Base-by-base conservation (phyloP, 345 rosid species). In the Populus euphratica region DNA sequence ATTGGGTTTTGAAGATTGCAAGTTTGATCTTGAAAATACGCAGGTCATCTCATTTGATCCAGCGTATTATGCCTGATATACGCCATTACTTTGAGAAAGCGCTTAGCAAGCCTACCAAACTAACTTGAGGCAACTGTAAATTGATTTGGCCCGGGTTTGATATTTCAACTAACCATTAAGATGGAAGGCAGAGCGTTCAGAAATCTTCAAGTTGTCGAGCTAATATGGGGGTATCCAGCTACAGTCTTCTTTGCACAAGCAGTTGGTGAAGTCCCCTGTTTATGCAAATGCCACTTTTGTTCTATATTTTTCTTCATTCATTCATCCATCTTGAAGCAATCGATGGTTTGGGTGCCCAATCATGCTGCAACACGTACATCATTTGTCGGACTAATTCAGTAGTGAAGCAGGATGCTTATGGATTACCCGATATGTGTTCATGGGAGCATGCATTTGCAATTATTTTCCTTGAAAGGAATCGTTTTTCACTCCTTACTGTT, bases 31-130 rank as follows among this genome's bases (percentile, higher is more conserved):
- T 31, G 29, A n/a, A 31, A 21, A 38, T 59, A 16, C 31, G 76
- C 92, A 92, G 97, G 97, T 88, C 54, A 76, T 76, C 75, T 44
- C 49, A 31, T 73, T 84, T 87, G 75, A 77, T 89, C 49, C 73
- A 69, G 76, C 85, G 80, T 20, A 78, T 90, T 4, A 52, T 89
- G 79, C 94, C 97, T 2, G 94, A 90, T 77, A 82, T 86, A 16
- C 83, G 81, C 44, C 81, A 70, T 18, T 88, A 84, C 83, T 81
- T 92, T 20, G 74, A 72, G 4, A 83, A 82, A 54, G 82, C 88
- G 76, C 85, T 90, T n/a, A 64, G 73, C 7, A 78, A 87, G 64
- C 76, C 88, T 1, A 31, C 78, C 79, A 78, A 75, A 83, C 85
- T 63, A 68, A 73, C 75, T 33, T 69, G 78, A 73, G 72, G 36